phyloP scores from a whole-genome alignment of 139 green algal genomes.

The Eudorina sp. region DNA sequence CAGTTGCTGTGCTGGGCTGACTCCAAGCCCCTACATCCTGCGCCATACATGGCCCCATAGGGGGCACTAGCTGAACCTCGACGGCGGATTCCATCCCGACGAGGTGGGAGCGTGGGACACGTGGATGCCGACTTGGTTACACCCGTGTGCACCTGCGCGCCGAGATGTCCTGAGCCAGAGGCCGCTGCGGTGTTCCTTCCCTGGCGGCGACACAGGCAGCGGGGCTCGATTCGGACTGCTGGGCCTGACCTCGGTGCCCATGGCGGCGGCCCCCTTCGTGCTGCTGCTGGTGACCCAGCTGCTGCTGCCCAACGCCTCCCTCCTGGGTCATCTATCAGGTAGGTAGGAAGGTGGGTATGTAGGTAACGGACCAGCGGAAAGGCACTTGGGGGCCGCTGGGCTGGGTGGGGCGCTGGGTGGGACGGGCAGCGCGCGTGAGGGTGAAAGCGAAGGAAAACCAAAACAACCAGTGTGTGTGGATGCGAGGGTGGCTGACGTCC shows the following conservation, averaged over 20 bases:
- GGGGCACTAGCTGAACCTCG: too few relatives aligned
- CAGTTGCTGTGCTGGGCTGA: too few relatives aligned
- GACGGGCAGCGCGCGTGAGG: neutral
- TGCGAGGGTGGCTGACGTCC: neutral
- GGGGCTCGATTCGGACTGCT: constrained; percentile 65
- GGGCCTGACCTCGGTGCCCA: constrained; percentile 63
- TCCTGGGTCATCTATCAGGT: constrained; percentile 67
- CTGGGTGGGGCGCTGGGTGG: neutral
- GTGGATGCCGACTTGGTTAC: too few relatives aligned
- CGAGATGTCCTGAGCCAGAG: too few relatives aligned
- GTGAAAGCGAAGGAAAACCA: too few relatives aligned
- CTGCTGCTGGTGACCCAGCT: constrained; percentile 29
- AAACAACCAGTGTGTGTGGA: too few relatives aligned
- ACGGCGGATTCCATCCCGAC: too few relatives aligned
- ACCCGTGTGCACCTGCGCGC: too few relatives aligned
- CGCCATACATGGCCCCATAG: too few relatives aligned
- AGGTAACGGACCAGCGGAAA: neutral
- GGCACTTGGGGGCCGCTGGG: neutral
- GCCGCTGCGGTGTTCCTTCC: too few relatives aligned
- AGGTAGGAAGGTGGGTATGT: neutral
- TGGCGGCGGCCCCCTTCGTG: constrained; percentile 61
- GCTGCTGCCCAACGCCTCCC: neutral
- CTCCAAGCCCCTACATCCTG: too few relatives aligned
- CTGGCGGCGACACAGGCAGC: constrained; percentile 8
- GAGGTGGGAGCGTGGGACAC: too few relatives aligned